Percentiles rank a stretch among this genome's conserved stretches.
phyloP scores from a whole-genome alignment of 2,329 filamentous ascomycete species.

The Beauveria australis region DNA sequence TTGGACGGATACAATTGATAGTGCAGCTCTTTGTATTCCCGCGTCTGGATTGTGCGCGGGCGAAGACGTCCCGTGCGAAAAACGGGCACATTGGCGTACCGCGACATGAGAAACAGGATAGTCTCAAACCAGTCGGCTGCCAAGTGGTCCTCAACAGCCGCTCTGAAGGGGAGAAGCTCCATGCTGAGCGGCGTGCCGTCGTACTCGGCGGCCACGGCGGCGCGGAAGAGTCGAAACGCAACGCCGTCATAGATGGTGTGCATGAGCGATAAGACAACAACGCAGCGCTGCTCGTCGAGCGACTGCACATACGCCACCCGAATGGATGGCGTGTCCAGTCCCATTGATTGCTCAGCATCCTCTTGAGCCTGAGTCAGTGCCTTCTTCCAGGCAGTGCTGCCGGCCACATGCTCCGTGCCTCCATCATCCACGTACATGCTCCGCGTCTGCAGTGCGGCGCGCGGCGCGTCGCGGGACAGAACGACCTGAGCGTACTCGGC shows the following conservation, averaged over 20 bases:
- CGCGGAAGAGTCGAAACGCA: neutral
- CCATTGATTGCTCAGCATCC: neutral
- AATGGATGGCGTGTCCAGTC: constrained; percentile 2
- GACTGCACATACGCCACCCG: constrained; percentile 6
- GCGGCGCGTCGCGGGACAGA: neutral
- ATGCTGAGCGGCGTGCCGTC: neutral
- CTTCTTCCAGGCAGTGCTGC: neutral
- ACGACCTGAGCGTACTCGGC: constrained; percentile 9
- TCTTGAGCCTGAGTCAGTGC: neutral
- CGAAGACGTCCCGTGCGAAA: constrained; percentile 1
- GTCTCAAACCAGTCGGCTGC: constrained; percentile 9
- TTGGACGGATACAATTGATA: neutral
- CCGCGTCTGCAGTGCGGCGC: neutral
- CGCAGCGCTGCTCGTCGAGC: neutral
- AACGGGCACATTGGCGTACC: neutral
- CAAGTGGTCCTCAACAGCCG: neutral
- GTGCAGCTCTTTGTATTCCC: neutral
- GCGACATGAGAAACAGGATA: constrained; percentile 7
- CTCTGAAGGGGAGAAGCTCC: neutral
- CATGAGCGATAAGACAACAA: constrained; percentile 24
- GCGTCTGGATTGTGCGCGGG: neutral
- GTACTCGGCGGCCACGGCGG: constrained; percentile 9
- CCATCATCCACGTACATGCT: neutral
- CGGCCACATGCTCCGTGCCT: neutral
- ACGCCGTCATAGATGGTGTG: constrained; percentile 21